A percentile compares a stretch with the other conserved stretches of the same genome.
Conservation (phyloP, 2,329 filamentous ascomycete genomes). For the Talaromyces piceae region DNA sequence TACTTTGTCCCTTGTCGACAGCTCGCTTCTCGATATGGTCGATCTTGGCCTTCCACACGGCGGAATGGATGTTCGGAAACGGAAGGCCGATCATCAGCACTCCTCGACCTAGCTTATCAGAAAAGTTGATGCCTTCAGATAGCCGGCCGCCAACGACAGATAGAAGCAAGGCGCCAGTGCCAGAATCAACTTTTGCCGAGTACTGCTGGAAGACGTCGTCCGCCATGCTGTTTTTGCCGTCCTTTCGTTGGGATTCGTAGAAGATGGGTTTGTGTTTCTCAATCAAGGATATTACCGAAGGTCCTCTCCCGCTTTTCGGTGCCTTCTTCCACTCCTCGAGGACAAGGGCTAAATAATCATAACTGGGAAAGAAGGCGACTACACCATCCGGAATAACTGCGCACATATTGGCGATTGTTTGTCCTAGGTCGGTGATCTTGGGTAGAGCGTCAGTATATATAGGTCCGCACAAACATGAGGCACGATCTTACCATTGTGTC, state of each 20-base stretch:
- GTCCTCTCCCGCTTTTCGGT: slow-evolving; percentile 18
- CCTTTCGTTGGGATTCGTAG: slow-evolving; percentile 39
- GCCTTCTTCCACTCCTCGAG: slow-evolving; percentile 52
- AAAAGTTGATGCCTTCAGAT: slow-evolving; percentile 98
- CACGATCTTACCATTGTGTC: slow-evolving; percentile 46
- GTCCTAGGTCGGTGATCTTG: slow-evolving; percentile 63
- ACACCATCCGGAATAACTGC: slow-evolving; percentile 75
- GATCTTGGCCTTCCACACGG: slow-evolving; percentile 89
- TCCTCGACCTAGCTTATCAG: slow-evolving; percentile 77
- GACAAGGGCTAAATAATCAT: slow-evolving; percentile 77
- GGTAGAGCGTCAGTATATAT: slow-evolving; percentile 7
- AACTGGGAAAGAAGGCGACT: slow-evolving; percentile 93
- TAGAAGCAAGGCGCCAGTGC: slow-evolving; percentile 68
- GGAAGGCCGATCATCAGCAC: slow-evolving; percentile 89
- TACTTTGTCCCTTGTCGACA: slow-evolving; percentile 21
- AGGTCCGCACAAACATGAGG: background rate
- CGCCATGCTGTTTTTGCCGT: slow-evolving; percentile 20
- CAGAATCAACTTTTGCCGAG: slow-evolving; percentile 55
- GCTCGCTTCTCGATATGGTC: slow-evolving; percentile 69
- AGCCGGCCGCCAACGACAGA: slow-evolving; percentile 91
- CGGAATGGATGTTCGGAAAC: slow-evolving; percentile 80
- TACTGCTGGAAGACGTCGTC: slow-evolving; percentile 72
- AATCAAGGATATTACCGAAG: slow-evolving; percentile 25
- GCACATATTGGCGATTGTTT: slow-evolving; percentile 64
- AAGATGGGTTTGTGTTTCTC: slow-evolving; percentile 44